A percentile compares a stretch with the other conserved stretches of the same genome.
Conservation (phyloP, 2,329 filamentous ascomycete genomes). For the Nannizzia gypsea region DNA sequence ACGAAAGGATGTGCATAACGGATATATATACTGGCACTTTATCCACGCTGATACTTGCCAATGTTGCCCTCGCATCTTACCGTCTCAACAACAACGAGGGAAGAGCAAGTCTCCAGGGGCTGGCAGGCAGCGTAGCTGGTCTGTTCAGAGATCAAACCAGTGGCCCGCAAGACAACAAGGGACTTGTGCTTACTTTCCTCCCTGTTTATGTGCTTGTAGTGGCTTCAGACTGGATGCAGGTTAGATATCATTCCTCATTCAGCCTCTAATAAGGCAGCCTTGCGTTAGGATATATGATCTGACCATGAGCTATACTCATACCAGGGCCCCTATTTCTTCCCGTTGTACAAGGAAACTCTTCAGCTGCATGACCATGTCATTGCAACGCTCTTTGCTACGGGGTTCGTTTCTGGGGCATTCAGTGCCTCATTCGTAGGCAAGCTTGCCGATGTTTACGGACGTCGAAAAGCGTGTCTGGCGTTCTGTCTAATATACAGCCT, state of each 20-base stretch:
- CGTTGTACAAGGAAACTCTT: slow-evolving; percentile 12
- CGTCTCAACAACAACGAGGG: neutral
- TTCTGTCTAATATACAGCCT: slow-evolving; percentile 12
- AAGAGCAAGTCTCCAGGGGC: neutral
- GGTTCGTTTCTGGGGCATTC: slow-evolving; percentile 12
- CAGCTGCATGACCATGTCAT: slow-evolving; percentile 9
- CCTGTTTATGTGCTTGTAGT: slow-evolving; percentile 11
- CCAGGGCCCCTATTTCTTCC: slow-evolving; percentile 12
- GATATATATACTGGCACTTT: slow-evolving; percentile 7
- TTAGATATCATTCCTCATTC: neutral
- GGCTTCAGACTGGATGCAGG: slow-evolving; percentile 14
- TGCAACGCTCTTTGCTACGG: slow-evolving; percentile 10
- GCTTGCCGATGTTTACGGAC: slow-evolving; percentile 11
- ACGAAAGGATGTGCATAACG: slow-evolving; percentile 4
- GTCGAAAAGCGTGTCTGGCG: slow-evolving; percentile 9
- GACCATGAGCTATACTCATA: neutral
- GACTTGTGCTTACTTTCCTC: slow-evolving; percentile 8
- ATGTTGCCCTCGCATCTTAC: slow-evolving; percentile 6
- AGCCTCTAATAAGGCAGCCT: neutral
- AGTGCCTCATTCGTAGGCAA: slow-evolving; percentile 12
- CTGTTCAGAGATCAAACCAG: neutral
- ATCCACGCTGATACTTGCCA: slow-evolving; percentile 8
- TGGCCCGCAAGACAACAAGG: neutral
- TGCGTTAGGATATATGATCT: neutral
- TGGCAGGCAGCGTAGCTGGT: neutral